A percentile compares a stretch with the other conserved stretches of the same genome.
Evolutionary conservation across 441 rosid species (phyloP).

Genomic region (Jatropha multifida): DNA sequence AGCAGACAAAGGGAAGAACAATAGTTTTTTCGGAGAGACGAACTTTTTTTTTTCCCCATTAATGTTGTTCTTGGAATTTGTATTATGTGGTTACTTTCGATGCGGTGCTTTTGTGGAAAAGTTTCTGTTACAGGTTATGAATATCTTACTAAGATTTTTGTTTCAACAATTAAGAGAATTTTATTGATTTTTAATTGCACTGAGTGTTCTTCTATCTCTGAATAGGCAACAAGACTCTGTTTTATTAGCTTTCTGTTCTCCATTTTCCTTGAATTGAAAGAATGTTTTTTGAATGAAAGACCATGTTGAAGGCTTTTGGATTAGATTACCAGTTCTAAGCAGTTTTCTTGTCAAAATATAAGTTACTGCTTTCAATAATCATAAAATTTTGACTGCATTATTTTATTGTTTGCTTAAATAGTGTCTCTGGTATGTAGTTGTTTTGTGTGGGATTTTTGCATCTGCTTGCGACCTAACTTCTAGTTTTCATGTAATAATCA

Average conservation of each 20-base stretch:
- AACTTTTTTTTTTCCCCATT: neutral
- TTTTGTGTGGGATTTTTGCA: neutral
- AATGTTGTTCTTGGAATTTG: neutral
- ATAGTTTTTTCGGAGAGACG: neutral
- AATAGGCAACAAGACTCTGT: neutral
- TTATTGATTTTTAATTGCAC: neutral
- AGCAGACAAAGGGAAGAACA: neutral
- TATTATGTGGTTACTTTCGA: neutral
- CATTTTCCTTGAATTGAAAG: neutral
- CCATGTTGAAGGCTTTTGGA: neutral
- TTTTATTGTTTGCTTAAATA: neutral
- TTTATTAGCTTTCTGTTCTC: neutral
- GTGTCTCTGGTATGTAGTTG: neutral
- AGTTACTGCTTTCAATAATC: neutral
- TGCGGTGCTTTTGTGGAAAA: neutral
- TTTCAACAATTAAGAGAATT: neutral
- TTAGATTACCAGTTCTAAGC: neutral
- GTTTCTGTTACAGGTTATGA: neutral
- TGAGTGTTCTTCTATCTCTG: conserved; percentile 2
- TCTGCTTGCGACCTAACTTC: neutral
- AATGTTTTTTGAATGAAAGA: neutral
- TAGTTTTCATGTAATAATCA: neutral
- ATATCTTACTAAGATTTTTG: neutral
- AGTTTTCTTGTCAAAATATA: neutral
- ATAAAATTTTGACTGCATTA: neutral